These are phyloP conservation scores for Pyrus pyrifolia DNA, from an alignment of 306 rosid species.

Conservation along the genomic window DNA sequence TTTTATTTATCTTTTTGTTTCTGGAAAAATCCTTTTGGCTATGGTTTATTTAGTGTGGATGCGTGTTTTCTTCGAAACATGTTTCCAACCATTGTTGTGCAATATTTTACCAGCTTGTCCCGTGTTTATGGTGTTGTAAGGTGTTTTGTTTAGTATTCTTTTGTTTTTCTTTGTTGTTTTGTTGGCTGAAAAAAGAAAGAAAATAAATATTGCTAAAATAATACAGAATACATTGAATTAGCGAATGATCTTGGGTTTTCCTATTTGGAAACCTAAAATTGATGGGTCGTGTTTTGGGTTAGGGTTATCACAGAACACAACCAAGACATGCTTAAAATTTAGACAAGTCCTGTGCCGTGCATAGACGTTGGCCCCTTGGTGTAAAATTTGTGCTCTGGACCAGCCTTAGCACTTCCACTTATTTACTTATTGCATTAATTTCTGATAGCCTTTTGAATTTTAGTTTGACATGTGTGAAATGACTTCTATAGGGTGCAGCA, in stretches of 20 bases:
- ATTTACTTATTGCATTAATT: background rate
- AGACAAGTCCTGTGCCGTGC: background rate
- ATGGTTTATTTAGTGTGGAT: background rate
- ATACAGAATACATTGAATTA: background rate
- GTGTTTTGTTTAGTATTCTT: background rate
- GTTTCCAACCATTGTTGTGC: background rate
- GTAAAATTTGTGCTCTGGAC: background rate
- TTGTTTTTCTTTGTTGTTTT: background rate
- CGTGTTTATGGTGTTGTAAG: background rate
- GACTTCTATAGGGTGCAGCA: conserved; percentile 83
- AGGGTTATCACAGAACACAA: background rate
- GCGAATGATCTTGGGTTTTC: background rate
- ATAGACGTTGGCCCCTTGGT: background rate
- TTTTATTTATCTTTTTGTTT: background rate
- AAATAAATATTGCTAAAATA: background rate
- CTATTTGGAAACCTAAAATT: background rate
- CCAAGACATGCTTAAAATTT: background rate
- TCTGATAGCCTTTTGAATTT: conserved; percentile 8
- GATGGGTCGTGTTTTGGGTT: background rate
- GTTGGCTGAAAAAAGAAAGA: background rate
- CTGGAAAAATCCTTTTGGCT: background rate
- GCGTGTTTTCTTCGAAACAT: background rate
- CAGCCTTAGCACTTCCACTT: background rate
- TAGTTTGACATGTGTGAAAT: conserved; percentile 8
- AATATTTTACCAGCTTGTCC: background rate